phyloP scores from a whole-genome alignment of 2,329 filamentous ascomycete genomes.

The Curvularia lunata region DNA sequence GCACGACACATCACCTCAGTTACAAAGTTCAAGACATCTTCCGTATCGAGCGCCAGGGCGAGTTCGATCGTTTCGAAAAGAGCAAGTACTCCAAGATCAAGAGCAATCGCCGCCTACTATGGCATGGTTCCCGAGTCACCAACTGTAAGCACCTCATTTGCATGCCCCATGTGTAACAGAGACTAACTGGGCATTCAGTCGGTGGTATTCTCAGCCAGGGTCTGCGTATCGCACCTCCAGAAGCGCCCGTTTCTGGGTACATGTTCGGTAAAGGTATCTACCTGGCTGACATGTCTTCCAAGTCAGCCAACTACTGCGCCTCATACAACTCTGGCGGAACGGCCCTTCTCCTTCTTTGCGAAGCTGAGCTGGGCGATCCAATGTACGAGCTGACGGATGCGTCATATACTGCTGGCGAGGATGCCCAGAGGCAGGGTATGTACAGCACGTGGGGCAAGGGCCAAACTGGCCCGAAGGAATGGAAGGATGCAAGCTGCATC shows the following conservation, averaged over 20 bases:
- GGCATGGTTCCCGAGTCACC: slow-evolving; percentile 84
- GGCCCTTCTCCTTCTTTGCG: slow-evolving; percentile 80
- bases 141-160: slow-evolving; percentile 60
- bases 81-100: slow-evolving; percentile 60
- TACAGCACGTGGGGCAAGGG: slow-evolving; percentile 76
- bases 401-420: slow-evolving; percentile 68
- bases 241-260: slow-evolving; percentile 79
- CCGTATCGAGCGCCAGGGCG: slow-evolving; percentile 77
- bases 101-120: slow-evolving; percentile 77
- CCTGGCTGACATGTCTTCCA: slow-evolving; percentile 79
- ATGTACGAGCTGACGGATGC: slow-evolving; percentile 67
- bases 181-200: slow-evolving; percentile 37
- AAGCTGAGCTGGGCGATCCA: slow-evolving; percentile 79
- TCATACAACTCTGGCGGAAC: slow-evolving; percentile 67
- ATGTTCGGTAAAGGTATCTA: slow-evolving; percentile 95
- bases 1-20: slow-evolving; percentile 64
- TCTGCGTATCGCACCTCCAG: slow-evolving; percentile 84
- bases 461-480: slow-evolving; percentile 65
- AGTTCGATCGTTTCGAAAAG: slow-evolving; percentile 70
- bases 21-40: slow-evolving; percentile 78
- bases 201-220: slow-evolving; percentile 88
- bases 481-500: slow-evolving; percentile 77
- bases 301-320: slow-evolving; percentile 80
- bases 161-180: background rate
- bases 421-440: slow-evolving; percentile 65